Evolutionary conservation across 108 stramenopile genomes (phyloP), one percentile per base, ranked within the genome.

Genomic region (Mayamaea pseudoterrestris): DNA sequence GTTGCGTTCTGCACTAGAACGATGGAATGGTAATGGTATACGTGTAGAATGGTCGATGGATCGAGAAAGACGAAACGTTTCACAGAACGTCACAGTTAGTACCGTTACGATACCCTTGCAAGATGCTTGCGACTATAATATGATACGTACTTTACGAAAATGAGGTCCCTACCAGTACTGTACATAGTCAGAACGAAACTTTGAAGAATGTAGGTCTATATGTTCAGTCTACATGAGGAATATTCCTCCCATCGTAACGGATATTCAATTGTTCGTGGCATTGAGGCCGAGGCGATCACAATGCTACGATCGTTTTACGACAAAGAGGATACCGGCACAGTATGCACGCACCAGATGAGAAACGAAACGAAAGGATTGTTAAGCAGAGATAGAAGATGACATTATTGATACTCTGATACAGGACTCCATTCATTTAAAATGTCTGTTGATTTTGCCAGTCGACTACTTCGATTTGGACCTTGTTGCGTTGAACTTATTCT

Each of bases 271-370:
- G 26, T 50, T 12, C 50, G 63, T 17, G 82, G 82, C 5, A 62
- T 89, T 29, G 73, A 89, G 65, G 55, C 68, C 5, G 77, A 83
- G 39, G 80, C 87, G 2, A 49, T 89, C 17, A 12, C 31, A 44
- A 50, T 89, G 29, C 56, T 89, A 16, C 82, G 82, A 21, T 82
- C 75, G 0, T 89, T 89, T 65, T 89, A 89, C 36, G 68, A 82
- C 37, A 63, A 81, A 48, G 87, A 89, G 55, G 84, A 89, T 57
- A 74, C 74, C 47, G n/a, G n/a, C n/a, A n/a, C n/a, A n/a, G n/a
- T n/a, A n/a, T n/a, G n/a, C 82, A 89, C 63, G 82, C 82, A 1
- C 87, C 87, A 17, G 80, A 81, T 55, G 69, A 74, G 1, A 79
- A 80, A 20, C 65, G 82, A 35, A 76, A 68, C 53, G 61, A 21